These are phyloP conservation scores for Phaffia tasmanica DNA, from an alignment of 768 basidiomycete genomes.

Conservation along the genomic window DNA sequence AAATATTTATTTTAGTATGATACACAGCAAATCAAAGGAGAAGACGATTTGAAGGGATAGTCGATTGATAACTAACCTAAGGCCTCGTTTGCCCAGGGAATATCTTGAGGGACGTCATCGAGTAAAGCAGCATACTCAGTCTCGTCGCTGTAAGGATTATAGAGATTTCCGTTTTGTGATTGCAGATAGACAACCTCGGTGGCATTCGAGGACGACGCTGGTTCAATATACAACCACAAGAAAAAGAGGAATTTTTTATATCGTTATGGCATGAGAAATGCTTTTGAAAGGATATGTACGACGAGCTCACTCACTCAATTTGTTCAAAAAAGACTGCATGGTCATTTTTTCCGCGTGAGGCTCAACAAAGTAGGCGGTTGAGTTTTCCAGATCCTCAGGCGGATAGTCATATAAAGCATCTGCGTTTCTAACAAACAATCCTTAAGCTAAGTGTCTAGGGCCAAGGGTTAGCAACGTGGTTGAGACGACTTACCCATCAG, in stretches of 20 bases:
- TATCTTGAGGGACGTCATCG: conserved; percentile 55
- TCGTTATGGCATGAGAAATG: conserved; percentile 7
- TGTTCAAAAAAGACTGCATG: conserved; percentile 48
- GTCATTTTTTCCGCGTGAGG: conserved; percentile 60
- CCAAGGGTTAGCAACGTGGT: conserved; percentile 4
- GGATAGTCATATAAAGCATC: conserved; percentile 67
- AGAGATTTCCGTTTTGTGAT: conserved; percentile 84
- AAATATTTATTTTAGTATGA: too few species aligned
- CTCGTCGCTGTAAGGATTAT: conserved; percentile 41
- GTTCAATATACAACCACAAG: conserved; percentile 23
- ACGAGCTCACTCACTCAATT: conserved; percentile 31
- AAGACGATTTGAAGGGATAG: neutral
- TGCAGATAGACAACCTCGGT: conserved; percentile 60
- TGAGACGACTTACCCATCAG: conserved; percentile 54
- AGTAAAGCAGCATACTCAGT: conserved; percentile 56
- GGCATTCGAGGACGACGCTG: too few species aligned
- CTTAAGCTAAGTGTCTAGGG: neutral
- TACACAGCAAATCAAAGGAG: too few species aligned
- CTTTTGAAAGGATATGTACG: conserved; percentile 10
- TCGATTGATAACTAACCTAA: conserved; percentile 48
- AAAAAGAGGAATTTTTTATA: conserved; percentile 1
- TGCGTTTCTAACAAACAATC: conserved; percentile 26
- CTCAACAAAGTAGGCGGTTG: conserved; percentile 60
- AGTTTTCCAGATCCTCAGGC: conserved; percentile 44
- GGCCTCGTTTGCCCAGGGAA: conserved; percentile 66